phyloP scores from a whole-genome alignment of 768 basidiomycete species.

The Kwoniella europaea region DNA sequence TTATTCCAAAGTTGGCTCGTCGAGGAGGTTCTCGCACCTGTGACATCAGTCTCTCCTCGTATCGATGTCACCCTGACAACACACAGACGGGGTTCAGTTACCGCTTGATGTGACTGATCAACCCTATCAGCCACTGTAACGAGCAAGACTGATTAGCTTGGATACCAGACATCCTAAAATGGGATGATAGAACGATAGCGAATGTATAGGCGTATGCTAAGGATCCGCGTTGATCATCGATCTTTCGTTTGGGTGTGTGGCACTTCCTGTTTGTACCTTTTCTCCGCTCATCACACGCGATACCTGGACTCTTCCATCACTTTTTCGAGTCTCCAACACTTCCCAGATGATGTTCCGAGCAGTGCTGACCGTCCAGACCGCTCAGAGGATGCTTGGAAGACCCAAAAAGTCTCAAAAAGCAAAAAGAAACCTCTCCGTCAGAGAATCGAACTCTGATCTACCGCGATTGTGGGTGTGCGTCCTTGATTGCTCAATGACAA shows the following conservation, averaged over 20 bases:
- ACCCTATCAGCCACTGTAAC: not conserved
- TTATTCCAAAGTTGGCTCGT: too few relatives aligned
- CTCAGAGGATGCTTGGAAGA: not conserved
- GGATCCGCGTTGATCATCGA: too few relatives aligned
- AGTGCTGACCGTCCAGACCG: not conserved
- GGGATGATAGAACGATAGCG: too few relatives aligned
- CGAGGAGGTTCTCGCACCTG: too few relatives aligned
- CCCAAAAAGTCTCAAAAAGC: not conserved
- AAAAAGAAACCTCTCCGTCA: slow-evolving; percentile 36
- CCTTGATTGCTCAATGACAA: slow-evolving; percentile 29
- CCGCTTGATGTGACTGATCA: not conserved
- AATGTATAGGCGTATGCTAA: too few relatives aligned
- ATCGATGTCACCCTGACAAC: not conserved
- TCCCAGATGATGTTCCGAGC: not conserved
- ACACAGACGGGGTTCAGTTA: not conserved
- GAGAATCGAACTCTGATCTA: slow-evolving; percentile 38
- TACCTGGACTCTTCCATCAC: too few relatives aligned
- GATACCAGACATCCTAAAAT: too few relatives aligned
- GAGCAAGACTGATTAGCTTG: not conserved
- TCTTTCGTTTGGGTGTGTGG: too few relatives aligned
- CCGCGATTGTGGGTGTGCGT: slow-evolving; percentile 11
- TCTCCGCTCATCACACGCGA: too few relatives aligned
- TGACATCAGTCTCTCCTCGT: too few relatives aligned
- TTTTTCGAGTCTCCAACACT: too few relatives aligned
- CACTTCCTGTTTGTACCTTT: too few relatives aligned